Conservation (phyloP, 2,329 filamentous ascomycete species). For the Dactylonectria macrodidyma region DNA sequence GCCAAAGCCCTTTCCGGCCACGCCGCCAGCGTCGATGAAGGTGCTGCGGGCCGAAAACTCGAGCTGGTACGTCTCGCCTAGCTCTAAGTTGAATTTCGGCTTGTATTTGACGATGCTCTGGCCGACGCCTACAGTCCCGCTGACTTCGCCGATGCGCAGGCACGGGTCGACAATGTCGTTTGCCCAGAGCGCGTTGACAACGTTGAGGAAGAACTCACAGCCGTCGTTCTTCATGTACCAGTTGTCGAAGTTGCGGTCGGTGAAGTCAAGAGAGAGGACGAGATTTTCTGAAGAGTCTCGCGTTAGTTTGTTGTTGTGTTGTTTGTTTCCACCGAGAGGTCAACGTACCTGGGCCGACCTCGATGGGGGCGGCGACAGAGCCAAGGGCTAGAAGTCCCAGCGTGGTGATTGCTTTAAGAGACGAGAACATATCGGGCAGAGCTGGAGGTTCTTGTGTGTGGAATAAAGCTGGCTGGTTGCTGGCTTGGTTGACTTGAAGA, state of each 20-base stretch:
- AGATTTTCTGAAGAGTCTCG: neutral
- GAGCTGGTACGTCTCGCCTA: constrained; percentile 16
- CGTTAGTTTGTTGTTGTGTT: neutral
- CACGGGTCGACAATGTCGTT: neutral
- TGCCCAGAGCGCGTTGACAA: neutral
- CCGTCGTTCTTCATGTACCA: constrained; percentile 1
- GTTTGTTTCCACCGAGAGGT: too few species aligned
- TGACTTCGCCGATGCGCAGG: constrained; percentile 17
- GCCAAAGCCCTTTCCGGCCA: neutral
- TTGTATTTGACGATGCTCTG: constrained; percentile 4
- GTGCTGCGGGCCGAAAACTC: constrained; percentile 8
- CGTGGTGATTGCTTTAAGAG: neutral
- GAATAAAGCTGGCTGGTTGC: neutral
- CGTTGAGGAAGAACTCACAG: constrained; percentile 14
- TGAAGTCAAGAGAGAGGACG: neutral
- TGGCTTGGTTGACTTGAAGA: neutral
- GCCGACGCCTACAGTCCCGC: neutral
- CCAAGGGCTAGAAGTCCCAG: neutral
- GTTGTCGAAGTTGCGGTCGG: neutral
- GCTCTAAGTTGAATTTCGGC: constrained; percentile 3
- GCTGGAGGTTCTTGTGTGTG: neutral
- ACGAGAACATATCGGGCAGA: neutral
- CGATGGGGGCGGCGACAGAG: neutral
- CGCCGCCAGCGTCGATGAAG: neutral
- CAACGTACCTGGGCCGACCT: neutral